phyloP scores from a whole-genome alignment of 2,329 filamentous ascomycete species.

The Pseudogymnoascus pannorum region DNA sequence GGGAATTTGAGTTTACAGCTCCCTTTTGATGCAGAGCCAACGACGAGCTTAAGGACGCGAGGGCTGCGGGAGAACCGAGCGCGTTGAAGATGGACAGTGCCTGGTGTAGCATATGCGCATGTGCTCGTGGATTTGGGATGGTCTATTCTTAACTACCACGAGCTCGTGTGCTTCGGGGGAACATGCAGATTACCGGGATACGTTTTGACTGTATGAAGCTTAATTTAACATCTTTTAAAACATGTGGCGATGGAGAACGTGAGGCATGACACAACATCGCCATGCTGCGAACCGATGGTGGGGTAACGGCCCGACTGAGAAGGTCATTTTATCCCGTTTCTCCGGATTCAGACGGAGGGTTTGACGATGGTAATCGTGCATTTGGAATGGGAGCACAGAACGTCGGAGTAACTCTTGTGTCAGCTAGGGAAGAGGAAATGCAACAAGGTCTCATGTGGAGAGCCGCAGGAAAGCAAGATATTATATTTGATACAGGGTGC shows the following conservation, averaged over 20 bases:
- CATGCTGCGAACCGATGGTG: background rate
- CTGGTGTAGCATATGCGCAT: background rate
- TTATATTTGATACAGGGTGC: background rate
- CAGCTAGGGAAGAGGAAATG: background rate
- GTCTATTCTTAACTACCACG: constrained; percentile 2
- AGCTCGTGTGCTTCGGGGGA: background rate
- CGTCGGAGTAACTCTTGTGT: background rate
- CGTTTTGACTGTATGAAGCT: constrained; percentile 5
- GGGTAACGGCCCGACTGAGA: constrained; percentile 1
- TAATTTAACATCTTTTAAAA: constrained; percentile 5
- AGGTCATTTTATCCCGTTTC: background rate
- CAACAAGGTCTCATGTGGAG: background rate
- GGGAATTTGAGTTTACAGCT: constrained; percentile 10
- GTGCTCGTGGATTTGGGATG: background rate
- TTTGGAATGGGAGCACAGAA: background rate
- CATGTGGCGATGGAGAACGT: background rate
- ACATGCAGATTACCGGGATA: constrained; percentile 2
- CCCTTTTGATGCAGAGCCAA: constrained; percentile 17
- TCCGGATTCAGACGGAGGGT: background rate
- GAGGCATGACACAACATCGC: background rate
- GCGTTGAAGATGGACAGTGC: background rate
- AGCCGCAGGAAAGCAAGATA: background rate
- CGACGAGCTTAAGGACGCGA: constrained; percentile 27
- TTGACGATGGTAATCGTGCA: background rate
- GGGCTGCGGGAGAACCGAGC: constrained; percentile 25